Percentiles rank a stretch among this genome's conserved stretches.
Conservation (phyloP, 169 alveolate species). For the Amoebophrya sp. region DNA sequence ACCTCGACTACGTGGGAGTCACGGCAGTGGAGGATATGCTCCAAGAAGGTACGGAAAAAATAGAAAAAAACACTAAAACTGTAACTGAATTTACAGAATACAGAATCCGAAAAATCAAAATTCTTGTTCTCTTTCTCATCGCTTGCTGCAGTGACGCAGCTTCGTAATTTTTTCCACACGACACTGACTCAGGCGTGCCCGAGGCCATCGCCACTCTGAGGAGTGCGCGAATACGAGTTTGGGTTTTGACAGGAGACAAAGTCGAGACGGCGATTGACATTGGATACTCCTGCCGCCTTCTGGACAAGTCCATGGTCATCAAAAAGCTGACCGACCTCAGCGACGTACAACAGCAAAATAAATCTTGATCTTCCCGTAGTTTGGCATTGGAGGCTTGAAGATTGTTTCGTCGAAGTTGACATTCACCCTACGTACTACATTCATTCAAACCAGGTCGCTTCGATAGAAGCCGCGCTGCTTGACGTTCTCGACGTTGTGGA, state of each 20-base stretch:
- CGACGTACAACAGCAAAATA: neutral
- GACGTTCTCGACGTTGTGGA: neutral
- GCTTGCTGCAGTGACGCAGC: constrained; percentile 79
- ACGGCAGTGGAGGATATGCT: constrained; percentile 83
- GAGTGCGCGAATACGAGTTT: constrained; percentile 81
- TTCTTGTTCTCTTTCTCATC: no score
- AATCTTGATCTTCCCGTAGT: no score
- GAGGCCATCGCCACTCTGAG: constrained; percentile 73
- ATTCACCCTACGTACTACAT: no score
- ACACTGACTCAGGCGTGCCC: no score
- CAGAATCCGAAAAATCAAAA: no score
- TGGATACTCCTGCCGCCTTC: neutral
- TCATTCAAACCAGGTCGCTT: no score
- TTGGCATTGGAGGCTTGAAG: no score
- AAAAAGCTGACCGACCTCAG: neutral
- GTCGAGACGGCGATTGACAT: constrained; percentile 74
- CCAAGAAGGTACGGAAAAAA: no score
- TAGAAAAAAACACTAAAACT: no score
- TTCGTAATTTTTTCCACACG: no score
- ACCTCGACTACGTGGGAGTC: constrained; percentile 65
- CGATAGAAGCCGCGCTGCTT: neutral
- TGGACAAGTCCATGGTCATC: neutral
- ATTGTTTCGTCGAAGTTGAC: no score
- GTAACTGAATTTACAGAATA: no score
- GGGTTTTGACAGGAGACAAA: constrained; percentile 95